phyloP scores from a whole-genome alignment of 495 filamentous ascomycete species.

The Recurvomyces mirabilis region DNA sequence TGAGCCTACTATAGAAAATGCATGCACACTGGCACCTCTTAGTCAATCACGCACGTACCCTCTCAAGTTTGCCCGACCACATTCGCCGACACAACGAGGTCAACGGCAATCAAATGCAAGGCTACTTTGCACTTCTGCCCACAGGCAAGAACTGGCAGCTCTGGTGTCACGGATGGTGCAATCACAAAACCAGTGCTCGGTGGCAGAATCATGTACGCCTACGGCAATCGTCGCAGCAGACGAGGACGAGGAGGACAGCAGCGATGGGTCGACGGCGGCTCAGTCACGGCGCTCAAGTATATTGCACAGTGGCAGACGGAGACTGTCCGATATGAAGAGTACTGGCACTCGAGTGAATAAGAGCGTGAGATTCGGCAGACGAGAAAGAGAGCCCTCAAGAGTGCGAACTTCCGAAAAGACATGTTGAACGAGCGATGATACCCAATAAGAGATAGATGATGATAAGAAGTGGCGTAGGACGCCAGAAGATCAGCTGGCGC shows the following conservation, averaged over 20 bases:
- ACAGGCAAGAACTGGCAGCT: constrained; percentile 8
- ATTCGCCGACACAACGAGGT: constrained; percentile 5
- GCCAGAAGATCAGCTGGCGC: too few relatives aligned
- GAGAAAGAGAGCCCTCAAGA: not conserved
- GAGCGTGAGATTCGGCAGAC: constrained; percentile 1
- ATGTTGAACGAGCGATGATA: not conserved
- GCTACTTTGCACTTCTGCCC: constrained; percentile 4
- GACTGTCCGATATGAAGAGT: constrained; percentile 1
- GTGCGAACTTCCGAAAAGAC: not conserved
- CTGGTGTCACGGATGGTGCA: constrained; percentile 14
- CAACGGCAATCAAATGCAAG: constrained; percentile 14
- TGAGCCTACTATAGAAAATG: constrained; percentile 1
- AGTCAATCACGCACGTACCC: not conserved
- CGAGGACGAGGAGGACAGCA: constrained; percentile 12
- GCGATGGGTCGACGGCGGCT: constrained; percentile 1
- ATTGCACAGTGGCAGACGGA: not conserved
- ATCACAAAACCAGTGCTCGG: constrained; percentile 11
- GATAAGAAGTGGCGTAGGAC: too few relatives aligned
- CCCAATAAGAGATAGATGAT: too few relatives aligned
- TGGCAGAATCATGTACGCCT: not conserved
- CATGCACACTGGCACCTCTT: not conserved
- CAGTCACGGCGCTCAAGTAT: constrained; percentile 3
- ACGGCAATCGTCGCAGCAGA: not conserved
- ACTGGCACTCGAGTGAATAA: constrained; percentile 10
- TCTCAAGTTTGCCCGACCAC: constrained; percentile 3